Conservation (phyloP, 1,284 basidiomycete species). For the Ustilago bromivora region DNA sequence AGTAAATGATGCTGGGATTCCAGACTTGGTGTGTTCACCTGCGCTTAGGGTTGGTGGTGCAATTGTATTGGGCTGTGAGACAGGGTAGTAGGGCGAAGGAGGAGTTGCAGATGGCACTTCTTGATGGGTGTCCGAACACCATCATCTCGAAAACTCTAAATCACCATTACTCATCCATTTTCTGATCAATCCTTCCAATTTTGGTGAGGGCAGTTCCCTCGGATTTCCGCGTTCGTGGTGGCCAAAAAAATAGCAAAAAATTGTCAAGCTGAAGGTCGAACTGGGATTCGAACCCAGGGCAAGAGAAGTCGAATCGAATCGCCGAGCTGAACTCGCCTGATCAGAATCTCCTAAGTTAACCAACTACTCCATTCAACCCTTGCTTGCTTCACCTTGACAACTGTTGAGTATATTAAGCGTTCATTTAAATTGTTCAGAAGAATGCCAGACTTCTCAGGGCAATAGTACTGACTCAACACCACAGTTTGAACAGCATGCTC, state of each 20-base stretch:
- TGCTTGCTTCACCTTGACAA: no score
- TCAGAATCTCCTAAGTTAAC: constrained; percentile 55
- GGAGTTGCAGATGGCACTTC: not conserved
- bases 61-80: not conserved
- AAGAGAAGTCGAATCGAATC: constrained; percentile 39
- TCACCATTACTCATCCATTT: constrained; percentile 18
- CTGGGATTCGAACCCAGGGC: constrained; percentile 58
- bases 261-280: constrained; percentile 21
- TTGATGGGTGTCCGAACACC: not conserved
- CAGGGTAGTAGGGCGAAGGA: not conserved
- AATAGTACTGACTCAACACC: no score
- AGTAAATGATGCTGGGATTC: no score
- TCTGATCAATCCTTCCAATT: constrained; percentile 26
- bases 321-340: constrained; percentile 3
- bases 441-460: no score
- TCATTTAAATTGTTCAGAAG: not conserved
- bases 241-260: constrained; percentile 7
- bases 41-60: no score
- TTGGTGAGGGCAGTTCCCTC: constrained; percentile 2
- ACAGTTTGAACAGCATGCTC: not conserved
- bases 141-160: constrained; percentile 14
- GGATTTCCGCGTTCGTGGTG: not conserved
- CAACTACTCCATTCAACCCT: constrained; percentile 50
- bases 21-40: no score
- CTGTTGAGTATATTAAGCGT: not conserved